phyloP scores from a whole-genome alignment of 208 protist species.

The Leishmania guyanensis region DNA sequence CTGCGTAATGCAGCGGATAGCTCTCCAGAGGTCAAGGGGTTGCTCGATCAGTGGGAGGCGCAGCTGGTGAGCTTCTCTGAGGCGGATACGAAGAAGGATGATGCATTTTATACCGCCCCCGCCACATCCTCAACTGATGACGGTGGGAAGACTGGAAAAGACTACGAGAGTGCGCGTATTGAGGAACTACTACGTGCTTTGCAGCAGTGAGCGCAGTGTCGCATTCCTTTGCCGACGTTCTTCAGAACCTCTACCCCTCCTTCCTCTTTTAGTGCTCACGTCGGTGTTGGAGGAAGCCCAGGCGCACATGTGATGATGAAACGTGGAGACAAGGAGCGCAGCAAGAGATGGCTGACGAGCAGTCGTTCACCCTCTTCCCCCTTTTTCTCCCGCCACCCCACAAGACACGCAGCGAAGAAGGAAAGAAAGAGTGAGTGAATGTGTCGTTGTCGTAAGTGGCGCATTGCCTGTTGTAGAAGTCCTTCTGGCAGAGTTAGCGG shows the following conservation, averaged over 20 bases:
- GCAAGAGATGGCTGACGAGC: not conserved
- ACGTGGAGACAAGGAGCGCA: not conserved
- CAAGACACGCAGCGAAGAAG: not conserved
- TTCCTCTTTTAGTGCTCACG: not conserved
- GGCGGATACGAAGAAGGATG: constrained; percentile 24
- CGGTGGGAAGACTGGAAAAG: constrained; percentile 21
- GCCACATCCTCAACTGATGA: constrained; percentile 20
- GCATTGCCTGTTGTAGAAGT: not conserved
- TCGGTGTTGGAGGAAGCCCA: not conserved
- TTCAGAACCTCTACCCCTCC: not conserved
- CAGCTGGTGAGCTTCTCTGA: constrained; percentile 31
- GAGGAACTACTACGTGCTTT: constrained; percentile 31
- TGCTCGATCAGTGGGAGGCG: constrained; percentile 35
- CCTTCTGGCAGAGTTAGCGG: not conserved
- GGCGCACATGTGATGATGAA: not conserved
- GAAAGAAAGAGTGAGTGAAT: too few relatives aligned
- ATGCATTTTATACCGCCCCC: constrained; percentile 12
- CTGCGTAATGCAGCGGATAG: constrained; percentile 29
- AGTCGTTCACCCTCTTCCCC: not conserved
- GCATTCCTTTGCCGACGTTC: not conserved
- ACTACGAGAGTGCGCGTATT: constrained; percentile 35
- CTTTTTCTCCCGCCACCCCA: not conserved
- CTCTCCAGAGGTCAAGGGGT: constrained; percentile 19
- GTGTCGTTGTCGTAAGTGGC: not conserved
- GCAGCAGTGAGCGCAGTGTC: constrained; percentile 3